Percentiles rank a stretch among this genome's conserved stretches.
These are phyloP conservation scores for Russula abietina DNA, from an alignment of 768 basidiomycete genomes.

Conservation along the genomic window DNA sequence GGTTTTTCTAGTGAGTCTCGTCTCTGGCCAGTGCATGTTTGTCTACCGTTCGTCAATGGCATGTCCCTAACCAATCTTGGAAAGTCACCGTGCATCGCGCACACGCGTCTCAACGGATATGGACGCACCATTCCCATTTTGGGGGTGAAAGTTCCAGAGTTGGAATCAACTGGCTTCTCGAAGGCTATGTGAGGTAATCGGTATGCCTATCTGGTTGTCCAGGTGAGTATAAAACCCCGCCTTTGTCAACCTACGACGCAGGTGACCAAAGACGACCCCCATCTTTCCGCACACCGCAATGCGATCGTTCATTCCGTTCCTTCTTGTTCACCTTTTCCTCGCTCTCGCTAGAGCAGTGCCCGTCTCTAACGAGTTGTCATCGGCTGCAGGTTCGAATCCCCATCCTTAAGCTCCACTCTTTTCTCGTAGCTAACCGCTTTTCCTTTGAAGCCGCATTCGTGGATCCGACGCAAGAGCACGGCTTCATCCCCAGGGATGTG, in stretches of 20 bases:
- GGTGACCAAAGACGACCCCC: not conserved
- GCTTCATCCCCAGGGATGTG: slow-evolving; percentile 1
- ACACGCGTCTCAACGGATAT: not conserved
- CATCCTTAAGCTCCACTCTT: not conserved
- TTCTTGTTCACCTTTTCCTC: not conserved
- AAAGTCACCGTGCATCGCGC: not conserved
- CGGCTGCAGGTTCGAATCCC: not conserved
- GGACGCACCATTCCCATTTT: not conserved
- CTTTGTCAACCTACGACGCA: not conserved
- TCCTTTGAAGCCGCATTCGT: not conserved
- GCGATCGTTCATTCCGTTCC: not conserved
- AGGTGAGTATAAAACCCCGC: no score
- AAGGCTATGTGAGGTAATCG: not conserved
- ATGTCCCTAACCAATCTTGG: not conserved
- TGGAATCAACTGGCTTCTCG: not conserved
- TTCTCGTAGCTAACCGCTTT: not conserved
- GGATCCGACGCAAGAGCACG: no score
- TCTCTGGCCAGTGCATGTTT: no score
- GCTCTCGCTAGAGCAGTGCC: not conserved
- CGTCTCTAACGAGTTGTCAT: not conserved
- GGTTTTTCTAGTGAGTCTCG: no score
- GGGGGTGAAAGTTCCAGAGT: not conserved
- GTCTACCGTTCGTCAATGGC: not conserved
- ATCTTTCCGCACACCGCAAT: not conserved
- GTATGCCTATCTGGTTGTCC: not conserved